These are phyloP conservation scores for Pouteria glomerata DNA, from an alignment of 148 eudicot genomes.

Conservation along the genomic window DNA sequence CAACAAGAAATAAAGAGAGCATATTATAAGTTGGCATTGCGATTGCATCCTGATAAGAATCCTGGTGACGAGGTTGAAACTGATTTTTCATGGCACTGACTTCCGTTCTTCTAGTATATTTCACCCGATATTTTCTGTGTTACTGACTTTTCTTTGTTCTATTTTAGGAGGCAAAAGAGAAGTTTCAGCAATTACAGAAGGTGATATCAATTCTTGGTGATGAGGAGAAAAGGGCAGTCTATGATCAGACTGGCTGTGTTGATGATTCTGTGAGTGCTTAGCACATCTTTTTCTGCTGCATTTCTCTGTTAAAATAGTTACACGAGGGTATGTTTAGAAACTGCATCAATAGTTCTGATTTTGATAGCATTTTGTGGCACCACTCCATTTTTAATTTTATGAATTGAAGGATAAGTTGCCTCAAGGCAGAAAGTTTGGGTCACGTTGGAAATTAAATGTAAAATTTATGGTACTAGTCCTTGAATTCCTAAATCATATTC, in stretches of 20 bases:
- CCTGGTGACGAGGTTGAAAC: constrained; percentile 81
- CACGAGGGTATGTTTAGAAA: too few relatives aligned
- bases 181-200: constrained; percentile 94
- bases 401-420: too few relatives aligned
- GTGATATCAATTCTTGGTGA: constrained; percentile 92
- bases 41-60: constrained; percentile 96
- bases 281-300: too few relatives aligned
- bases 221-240: constrained; percentile 85
- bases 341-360: too few relatives aligned
- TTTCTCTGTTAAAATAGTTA: too few relatives aligned
- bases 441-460: too few relatives aligned
- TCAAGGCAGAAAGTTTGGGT: too few relatives aligned
- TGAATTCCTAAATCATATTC: too few relatives aligned
- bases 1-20: constrained; percentile 90
- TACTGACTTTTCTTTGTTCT: background rate
- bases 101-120: too few relatives aligned
- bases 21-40: constrained; percentile 82
- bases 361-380: too few relatives aligned
- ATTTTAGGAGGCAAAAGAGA: constrained; percentile 80
- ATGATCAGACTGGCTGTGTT: constrained; percentile 94
- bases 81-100: background rate
- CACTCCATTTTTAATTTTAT: too few relatives aligned
- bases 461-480: too few relatives aligned
- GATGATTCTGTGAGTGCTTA: constrained; percentile 87
- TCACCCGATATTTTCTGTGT: background rate